These are phyloP conservation scores for Dictyostelium discoideum DNA, from an alignment of 78 protist species.

Conservation along the genomic window DNA sequence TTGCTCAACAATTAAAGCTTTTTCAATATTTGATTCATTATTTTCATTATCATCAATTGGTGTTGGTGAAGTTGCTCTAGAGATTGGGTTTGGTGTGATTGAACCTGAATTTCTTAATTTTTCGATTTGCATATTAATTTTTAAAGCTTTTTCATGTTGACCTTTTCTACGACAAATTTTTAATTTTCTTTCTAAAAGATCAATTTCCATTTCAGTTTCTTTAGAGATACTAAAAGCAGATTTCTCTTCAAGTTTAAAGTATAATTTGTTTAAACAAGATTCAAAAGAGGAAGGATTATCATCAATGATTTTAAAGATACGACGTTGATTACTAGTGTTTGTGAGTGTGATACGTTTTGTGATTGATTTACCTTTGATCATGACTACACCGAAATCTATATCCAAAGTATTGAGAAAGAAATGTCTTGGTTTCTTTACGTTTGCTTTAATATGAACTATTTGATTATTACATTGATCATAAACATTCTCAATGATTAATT, in stretches of 20 bases:
- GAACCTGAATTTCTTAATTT: constrained; percentile 45
- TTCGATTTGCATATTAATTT: constrained; percentile 53
- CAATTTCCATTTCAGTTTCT: constrained; percentile 69
- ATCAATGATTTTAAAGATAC: constrained; percentile 61
- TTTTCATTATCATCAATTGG: background rate
- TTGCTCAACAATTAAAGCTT: background rate
- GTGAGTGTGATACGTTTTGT: constrained; percentile 52
- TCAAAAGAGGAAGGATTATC: constrained; percentile 52
- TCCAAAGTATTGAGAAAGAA: constrained; percentile 63
- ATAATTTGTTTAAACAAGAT: constrained; percentile 43
- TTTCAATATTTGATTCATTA: background rate
- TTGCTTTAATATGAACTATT: constrained; percentile 81
- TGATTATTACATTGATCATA: constrained; percentile 73
- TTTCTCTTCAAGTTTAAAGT: constrained; percentile 45
- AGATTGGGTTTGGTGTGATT: constrained; percentile 30
- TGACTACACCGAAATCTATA: constrained; percentile 63
- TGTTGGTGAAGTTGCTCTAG: constrained; percentile 69
- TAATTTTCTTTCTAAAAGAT: constrained; percentile 61
- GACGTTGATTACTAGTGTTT: constrained; percentile 53
- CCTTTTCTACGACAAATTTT: constrained; percentile 80
- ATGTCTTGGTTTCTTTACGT: constrained; percentile 60
- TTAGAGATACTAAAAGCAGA: constrained; percentile 44
- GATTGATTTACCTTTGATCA: constrained; percentile 21
- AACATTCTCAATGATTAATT: constrained; percentile 81
- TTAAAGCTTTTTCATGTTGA: constrained; percentile 73